phyloP scores from a whole-genome alignment of 1,284 basidiomycete genomes.

The Prillingera fragicola region DNA sequence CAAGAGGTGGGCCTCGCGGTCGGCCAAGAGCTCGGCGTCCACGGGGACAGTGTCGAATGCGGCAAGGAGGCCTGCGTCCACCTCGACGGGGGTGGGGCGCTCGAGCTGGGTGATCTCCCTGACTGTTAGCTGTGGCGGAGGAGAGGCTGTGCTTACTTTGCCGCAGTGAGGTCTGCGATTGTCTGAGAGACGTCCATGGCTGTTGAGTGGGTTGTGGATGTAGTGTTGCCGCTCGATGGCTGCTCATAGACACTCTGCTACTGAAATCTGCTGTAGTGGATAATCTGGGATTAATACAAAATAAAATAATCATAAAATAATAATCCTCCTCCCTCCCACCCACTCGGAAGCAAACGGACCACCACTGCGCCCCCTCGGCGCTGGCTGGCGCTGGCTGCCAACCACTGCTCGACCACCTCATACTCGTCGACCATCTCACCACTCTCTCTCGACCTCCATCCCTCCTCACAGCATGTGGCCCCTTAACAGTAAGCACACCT shows the following conservation, averaged over 20 bases:
- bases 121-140: background rate
- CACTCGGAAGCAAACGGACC: background rate
- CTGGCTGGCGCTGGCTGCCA: too few species aligned
- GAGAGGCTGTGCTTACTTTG: constrained; percentile 44
- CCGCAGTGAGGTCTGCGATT: constrained; percentile 36
- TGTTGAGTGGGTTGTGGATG: background rate
- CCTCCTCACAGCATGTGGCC: constrained; percentile 25
- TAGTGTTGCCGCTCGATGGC: constrained; percentile 1
- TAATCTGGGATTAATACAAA: constrained; percentile 10
- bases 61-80: constrained; percentile 76
- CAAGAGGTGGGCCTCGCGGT: constrained; percentile 75
- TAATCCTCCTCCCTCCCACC: constrained; percentile 4
- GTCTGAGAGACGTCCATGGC: constrained; percentile 44
- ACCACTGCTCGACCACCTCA: background rate
- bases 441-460: background rate
- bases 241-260: background rate
- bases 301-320: background rate
- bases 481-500: constrained; percentile 32
- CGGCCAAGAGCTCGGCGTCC: constrained; percentile 63
- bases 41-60: constrained; percentile 84
- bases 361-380: background rate
- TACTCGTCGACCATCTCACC: background rate
- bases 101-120: constrained; percentile 52
- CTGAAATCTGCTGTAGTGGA: too few species aligned
- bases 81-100: constrained; percentile 71